Evolutionary conservation across 495 filamentous ascomycete genomes (phyloP).

Genomic region (Xylaria flabelliformis): DNA sequence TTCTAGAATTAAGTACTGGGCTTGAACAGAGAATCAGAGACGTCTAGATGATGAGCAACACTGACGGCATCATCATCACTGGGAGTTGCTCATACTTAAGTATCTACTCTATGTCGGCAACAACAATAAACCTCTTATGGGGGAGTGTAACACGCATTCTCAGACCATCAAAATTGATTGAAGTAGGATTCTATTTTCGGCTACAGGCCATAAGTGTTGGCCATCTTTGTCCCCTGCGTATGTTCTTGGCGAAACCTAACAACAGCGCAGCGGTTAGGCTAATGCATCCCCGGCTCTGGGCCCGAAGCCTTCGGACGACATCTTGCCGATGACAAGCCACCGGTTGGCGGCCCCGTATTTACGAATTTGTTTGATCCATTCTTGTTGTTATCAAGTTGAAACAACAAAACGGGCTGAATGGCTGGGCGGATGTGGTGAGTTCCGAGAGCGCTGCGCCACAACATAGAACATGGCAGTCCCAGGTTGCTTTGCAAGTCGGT

Average conservation of each 20-base stretch:
- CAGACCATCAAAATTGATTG: not conserved
- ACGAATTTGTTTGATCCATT: not conserved
- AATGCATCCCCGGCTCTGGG: not conserved
- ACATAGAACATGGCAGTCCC: not conserved
- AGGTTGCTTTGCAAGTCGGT: not conserved
- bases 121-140: not conserved
- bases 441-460: conserved; percentile 20
- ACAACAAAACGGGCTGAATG: not conserved
- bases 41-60: conserved; percentile 8
- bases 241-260: conserved; percentile 17
- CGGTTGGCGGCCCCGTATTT: not conserved
- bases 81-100: conserved; percentile 20
- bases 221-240: not conserved
- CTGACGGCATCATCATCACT: not conserved
- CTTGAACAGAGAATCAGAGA: conserved; percentile 18
- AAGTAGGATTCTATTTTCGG: conserved; percentile 20
- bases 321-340: conserved; percentile 20
- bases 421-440: conserved; percentile 17
- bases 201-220: conserved; percentile 3
- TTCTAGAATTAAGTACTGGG: not conserved
- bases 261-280: not conserved
- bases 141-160: conserved; percentile 10
- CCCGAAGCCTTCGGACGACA: conserved; percentile 14
- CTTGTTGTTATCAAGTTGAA: not conserved
- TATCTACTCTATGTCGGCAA: not conserved